Percentiles rank a stretch among this genome's conserved stretches.
These are phyloP conservation scores for Cordyceps fumosorosea DNA, from an alignment of 2,329 filamentous ascomycete genomes.

Conservation along the genomic window DNA sequence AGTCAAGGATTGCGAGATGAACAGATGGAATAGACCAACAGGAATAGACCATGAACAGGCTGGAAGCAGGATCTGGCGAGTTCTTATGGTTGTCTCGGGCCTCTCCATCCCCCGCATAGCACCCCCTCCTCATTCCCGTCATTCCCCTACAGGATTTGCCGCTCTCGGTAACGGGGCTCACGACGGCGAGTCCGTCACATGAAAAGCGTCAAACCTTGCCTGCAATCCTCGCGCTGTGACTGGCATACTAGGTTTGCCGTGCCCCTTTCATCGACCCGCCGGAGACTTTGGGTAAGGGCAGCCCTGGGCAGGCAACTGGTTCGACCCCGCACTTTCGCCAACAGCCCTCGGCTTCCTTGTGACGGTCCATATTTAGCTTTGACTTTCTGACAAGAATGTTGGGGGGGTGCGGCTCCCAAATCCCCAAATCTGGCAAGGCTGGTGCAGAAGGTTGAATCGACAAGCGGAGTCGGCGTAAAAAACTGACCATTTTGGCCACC, in stretches of 20 bases:
- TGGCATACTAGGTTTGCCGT: background rate
- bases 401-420: background rate
- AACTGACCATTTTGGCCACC: background rate
- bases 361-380: background rate
- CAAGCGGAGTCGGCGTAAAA: conserved; percentile 2
- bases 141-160: background rate
- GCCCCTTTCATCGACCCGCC: background rate
- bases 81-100: background rate
- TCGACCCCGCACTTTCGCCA: conserved; percentile 2
- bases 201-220: background rate
- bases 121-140: background rate
- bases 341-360: conserved; percentile 1
- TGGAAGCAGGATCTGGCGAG: background rate
- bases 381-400: background rate
- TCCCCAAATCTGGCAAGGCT: background rate
- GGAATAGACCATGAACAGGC: too few species aligned
- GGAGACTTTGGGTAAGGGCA: conserved; percentile 1
- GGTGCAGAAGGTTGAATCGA: background rate
- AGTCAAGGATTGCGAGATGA: too few species aligned
- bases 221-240: background rate
- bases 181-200: background rate
- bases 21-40: background rate
- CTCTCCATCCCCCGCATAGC: background rate
- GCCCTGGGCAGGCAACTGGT: background rate
- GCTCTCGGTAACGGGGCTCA: background rate